These are phyloP conservation scores for Globisporangium nunn DNA, from an alignment of 352 stramenopile genomes.

Conservation along the genomic window DNA sequence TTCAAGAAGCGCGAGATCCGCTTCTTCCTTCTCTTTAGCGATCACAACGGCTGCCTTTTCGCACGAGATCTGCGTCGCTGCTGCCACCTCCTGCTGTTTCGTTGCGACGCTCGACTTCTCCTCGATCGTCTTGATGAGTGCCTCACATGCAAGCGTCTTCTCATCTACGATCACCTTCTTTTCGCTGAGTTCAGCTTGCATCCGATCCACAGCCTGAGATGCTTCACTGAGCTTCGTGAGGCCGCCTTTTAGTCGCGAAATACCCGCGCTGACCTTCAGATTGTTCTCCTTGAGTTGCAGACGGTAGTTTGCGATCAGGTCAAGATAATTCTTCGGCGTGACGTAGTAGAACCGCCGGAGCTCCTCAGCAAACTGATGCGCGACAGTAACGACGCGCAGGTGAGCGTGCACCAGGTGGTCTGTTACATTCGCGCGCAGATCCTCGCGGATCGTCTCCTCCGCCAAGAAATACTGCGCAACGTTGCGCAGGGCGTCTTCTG, in stretches of 20 bases:
- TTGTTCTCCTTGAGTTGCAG: constrained; percentile 89
- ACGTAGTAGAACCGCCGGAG: constrained; percentile 94
- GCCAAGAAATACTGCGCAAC: constrained; percentile 92
- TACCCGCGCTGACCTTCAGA: constrained; percentile 83
- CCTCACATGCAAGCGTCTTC: constrained; percentile 90
- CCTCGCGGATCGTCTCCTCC: constrained; percentile 87
- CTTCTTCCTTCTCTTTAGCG: constrained; percentile 89
- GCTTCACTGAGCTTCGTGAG: constrained; percentile 93
- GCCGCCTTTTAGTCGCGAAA: constrained; percentile 87
- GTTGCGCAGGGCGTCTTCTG: constrained; percentile 88
- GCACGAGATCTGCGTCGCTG: constrained; percentile 85
- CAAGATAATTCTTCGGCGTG: constrained; percentile 96
- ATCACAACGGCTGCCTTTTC: constrained; percentile 91
- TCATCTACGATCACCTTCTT: constrained; percentile 95
- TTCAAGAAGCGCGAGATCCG: constrained; percentile 89
- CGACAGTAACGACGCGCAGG: constrained; percentile 86
- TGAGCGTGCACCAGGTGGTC: constrained; percentile 91
- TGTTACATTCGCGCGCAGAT: constrained; percentile 72
- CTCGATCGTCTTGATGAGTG: constrained; percentile 93
- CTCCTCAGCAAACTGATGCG: constrained; percentile 87
- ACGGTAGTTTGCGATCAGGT: constrained; percentile 93
- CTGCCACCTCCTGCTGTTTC: constrained; percentile 89
- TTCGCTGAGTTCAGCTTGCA: constrained; percentile 91
- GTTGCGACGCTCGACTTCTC: constrained; percentile 90
- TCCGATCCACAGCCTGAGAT: constrained; percentile 88